Evolutionary conservation across 2,329 filamentous ascomycete species (phyloP).

Genomic region (Xylariaceae sp.): DNA sequence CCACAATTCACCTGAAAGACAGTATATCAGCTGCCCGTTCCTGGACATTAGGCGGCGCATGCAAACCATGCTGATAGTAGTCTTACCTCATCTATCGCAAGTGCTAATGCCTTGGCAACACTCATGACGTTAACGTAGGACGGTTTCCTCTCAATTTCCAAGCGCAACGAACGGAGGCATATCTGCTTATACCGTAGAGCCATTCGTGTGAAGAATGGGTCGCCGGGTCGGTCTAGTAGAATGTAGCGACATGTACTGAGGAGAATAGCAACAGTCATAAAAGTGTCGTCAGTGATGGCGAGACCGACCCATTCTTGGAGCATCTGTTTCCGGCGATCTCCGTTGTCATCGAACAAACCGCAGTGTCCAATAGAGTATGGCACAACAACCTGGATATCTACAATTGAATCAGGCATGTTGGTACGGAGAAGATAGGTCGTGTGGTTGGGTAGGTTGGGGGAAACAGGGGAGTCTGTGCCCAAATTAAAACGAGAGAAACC

Average conservation of each 20-base stretch:
- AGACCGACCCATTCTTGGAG: slow-evolving; percentile 15
- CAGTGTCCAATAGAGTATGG: slow-evolving; percentile 10
- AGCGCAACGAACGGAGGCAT: neutral
- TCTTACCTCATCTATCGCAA: slow-evolving; percentile 12
- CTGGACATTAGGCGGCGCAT: neutral
- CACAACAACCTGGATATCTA: slow-evolving; percentile 12
- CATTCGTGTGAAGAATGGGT: slow-evolving; percentile 1
- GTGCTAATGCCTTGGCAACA: slow-evolving; percentile 15
- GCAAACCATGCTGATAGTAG: neutral
- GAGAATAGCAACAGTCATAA: slow-evolving; percentile 11
- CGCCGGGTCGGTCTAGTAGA: neutral
- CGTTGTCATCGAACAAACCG: slow-evolving; percentile 5
- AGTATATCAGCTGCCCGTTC: neutral
- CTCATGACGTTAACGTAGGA: neutral
- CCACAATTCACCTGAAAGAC: neutral
- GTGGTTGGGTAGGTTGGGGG: too few species aligned
- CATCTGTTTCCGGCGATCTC: slow-evolving; percentile 8
- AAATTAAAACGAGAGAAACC: too few species aligned
- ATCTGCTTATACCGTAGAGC: slow-evolving; percentile 9
- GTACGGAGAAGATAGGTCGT: neutral
- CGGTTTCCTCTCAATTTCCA: slow-evolving; percentile 2
- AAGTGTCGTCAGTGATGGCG: slow-evolving; percentile 5
- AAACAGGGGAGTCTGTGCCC: too few species aligned
- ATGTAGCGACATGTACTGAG: slow-evolving; percentile 15
- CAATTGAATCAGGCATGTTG: neutral